Evolutionary conservation across 768 basidiomycete species (phyloP), one percentile per base, ranked within the genome.

Genomic region (Amanita jacksonii): DNA sequence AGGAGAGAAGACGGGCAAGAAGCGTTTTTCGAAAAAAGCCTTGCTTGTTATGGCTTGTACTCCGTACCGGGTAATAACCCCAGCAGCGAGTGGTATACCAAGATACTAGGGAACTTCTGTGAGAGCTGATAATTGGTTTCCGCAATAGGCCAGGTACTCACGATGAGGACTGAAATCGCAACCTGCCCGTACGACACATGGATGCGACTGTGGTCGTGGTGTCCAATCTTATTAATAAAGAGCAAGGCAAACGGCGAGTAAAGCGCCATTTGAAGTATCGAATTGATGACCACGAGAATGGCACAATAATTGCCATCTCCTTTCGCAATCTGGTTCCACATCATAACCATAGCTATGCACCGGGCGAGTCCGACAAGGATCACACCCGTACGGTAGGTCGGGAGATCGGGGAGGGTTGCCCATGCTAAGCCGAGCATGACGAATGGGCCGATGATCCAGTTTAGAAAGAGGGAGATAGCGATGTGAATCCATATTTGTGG

Each of bases 351-450:
- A 3, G 81, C 79, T 43, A 77, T 79, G 54, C 74, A 85, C 36
- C 80, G 66, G 9, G 81, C 84, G 18, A 87, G 60, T 8, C 89
- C 88, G 27, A 91, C 86, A 64, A 91, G 67, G 53, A 91, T 81
- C 3, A 92, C 81, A 2, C 89, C 89, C 0, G 76, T 74, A 18
- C 86, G 74, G 54, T 88, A 85, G 2, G 71, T 70, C 16, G 79
- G 77, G 1, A 83, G 69, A 56, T 91, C 87, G 1, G 86, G 88
- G 0, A 91, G 69, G 3, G 85, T 84, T 9, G 83, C 85, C 85
- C 87, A 90, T 1, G 88, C 86, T 20, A 86, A 56, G 2, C 68
- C 87, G n/a, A 89, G 73, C 88, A 91, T 92, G 13, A 88, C 53
- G 40, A 90, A 70, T 0, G 88, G 88, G 1, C 81, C 86, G 13